A percentile compares a stretch with the other conserved stretches of the same genome.
Evolutionary conservation across 345 rosid genomes (phyloP).

Genomic region (Moricandia arvensis): DNA sequence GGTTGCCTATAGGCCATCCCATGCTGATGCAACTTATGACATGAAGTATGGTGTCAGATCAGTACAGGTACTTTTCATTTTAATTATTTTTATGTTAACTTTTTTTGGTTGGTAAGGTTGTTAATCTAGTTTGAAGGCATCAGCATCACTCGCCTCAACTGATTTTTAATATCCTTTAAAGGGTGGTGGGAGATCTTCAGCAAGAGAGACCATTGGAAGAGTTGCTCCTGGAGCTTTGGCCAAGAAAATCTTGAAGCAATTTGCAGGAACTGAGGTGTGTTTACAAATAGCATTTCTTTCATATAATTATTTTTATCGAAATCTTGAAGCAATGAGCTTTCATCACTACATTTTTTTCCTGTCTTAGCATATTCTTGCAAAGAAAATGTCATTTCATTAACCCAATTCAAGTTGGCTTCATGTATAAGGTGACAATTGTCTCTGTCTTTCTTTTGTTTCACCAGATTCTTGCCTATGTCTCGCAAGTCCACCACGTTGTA

Average conservation of each 20-base stretch:
- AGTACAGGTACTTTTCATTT: slow-evolving; percentile 56
- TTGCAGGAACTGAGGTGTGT: slow-evolving; percentile 83
- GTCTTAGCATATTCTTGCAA: not conserved
- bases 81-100: not conserved
- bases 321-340: too few species aligned
- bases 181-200: slow-evolving; percentile 99
- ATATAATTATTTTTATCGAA: not conserved
- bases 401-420: not conserved
- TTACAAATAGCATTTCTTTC: not conserved
- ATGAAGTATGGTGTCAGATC: slow-evolving; percentile 98
- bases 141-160: not conserved
- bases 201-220: slow-evolving; percentile 98
- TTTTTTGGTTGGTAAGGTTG: not conserved
- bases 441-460: slow-evolving; percentile 5
- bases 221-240: slow-evolving; percentile 98
- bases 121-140: not conserved
- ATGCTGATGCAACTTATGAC: slow-evolving; percentile 99
- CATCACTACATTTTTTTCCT: too few species aligned
- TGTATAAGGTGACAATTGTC: not conserved
- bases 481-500: slow-evolving; percentile 79
- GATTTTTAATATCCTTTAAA: slow-evolving; percentile 29
- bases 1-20: slow-evolving; percentile 91
- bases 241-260: slow-evolving; percentile 81
- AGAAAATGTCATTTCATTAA: not conserved
- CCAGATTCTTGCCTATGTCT: slow-evolving; percentile 92